These are phyloP conservation scores for Plasmopara muralis DNA, from an alignment of 352 stramenopile genomes.

Conservation along the genomic window DNA sequence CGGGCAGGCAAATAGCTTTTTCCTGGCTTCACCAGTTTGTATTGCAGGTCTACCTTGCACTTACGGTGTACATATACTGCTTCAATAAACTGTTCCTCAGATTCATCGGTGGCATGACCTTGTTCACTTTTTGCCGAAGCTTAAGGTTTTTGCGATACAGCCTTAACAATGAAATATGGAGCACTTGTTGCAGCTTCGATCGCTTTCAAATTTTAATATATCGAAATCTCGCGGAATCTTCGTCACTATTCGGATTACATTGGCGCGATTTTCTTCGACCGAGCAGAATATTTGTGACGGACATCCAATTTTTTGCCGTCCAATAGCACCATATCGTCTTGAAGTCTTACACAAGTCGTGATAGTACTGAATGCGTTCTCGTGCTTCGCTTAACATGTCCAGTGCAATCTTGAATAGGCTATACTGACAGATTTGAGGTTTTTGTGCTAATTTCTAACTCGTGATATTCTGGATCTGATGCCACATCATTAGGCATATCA, in stretches of 20 bases:
- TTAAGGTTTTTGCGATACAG: slow-evolving; percentile 1
- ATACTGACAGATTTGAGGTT: background rate
- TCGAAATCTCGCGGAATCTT: background rate
- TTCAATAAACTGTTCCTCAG: slow-evolving; percentile 3
- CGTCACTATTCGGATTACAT: too few species aligned
- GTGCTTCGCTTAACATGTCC: slow-evolving; percentile 8
- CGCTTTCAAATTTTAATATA: background rate
- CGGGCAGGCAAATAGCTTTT: too few species aligned
- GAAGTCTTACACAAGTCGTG: slow-evolving; percentile 6
- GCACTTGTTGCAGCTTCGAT: slow-evolving; percentile 3
- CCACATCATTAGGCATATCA: slow-evolving; percentile 1
- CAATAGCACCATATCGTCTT: background rate
- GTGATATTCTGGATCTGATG: background rate
- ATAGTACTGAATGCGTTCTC: slow-evolving; percentile 5
- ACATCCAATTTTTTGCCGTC: background rate
- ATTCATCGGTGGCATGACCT: background rate
- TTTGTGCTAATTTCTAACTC: background rate
- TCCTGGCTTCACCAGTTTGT: too few species aligned
- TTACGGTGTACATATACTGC: too few species aligned
- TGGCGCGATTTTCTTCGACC: background rate
- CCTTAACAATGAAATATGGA: slow-evolving; percentile 3
- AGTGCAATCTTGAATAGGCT: background rate
- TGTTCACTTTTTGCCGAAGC: background rate
- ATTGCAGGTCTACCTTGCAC: too few species aligned
- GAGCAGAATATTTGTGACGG: background rate